Evolutionary conservation across 2,329 filamentous ascomycete genomes (phyloP).

Genomic region (Diaporthe helianthi): DNA sequence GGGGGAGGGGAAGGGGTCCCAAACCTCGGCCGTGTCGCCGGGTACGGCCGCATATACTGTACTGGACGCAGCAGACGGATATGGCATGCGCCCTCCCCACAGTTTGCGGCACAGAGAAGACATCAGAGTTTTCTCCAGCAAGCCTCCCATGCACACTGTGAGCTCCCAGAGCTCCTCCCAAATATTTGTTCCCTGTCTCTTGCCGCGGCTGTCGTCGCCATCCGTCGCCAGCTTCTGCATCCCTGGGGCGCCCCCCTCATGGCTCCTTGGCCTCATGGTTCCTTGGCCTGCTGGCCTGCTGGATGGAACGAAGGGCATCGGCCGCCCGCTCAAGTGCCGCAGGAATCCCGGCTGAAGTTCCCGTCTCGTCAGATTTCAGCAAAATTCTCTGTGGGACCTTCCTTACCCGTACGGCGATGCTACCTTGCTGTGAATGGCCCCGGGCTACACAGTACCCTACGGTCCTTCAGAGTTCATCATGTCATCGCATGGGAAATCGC

Average conservation of each 20-base stretch:
- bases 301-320: neutral
- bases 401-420: slow-evolving; percentile 18
- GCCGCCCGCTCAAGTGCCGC: neutral
- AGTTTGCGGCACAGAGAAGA: slow-evolving; percentile 4
- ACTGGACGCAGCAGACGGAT: slow-evolving; percentile 10
- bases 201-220: slow-evolving; percentile 9
- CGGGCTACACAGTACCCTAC: neutral
- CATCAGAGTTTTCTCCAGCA: slow-evolving; percentile 25
- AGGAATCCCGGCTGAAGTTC: slow-evolving; percentile 14
- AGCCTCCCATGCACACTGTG: neutral
- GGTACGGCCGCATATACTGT: slow-evolving; percentile 16
- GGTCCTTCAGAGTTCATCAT: slow-evolving; percentile 13
- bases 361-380: slow-evolving; percentile 14
- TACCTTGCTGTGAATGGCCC: slow-evolving; percentile 10
- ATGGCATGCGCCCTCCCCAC: slow-evolving; percentile 23
- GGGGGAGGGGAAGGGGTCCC: neutral
- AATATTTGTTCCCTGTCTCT: slow-evolving; percentile 10
- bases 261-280: too few relatives aligned
- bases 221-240: neutral
- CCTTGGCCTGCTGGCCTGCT: neutral
- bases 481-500: slow-evolving; percentile 22
- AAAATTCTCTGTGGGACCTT: slow-evolving; percentile 26
- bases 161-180: neutral
- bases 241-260: neutral
- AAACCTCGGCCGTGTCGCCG: slow-evolving; percentile 6